A percentile compares a stretch with the other conserved stretches of the same genome.
phyloP scores from a whole-genome alignment of 352 stramenopile species.

The Aphanomyces euteiches region DNA sequence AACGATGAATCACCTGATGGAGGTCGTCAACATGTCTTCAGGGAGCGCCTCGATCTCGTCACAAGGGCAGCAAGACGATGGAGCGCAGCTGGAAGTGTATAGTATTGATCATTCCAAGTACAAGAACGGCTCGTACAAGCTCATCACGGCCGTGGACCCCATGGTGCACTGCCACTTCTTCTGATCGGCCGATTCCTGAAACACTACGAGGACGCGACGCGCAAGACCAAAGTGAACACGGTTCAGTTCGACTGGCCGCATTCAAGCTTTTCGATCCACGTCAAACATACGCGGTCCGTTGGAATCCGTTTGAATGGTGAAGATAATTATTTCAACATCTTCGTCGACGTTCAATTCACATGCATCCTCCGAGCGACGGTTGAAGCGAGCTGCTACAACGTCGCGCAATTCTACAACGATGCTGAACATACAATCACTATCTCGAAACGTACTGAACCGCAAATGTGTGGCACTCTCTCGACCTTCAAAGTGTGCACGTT shows the following conservation, averaged over 20 bases:
- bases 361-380: slow-evolving; percentile 76
- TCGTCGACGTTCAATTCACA: slow-evolving; percentile 65
- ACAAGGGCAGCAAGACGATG: slow-evolving; percentile 32
- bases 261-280: slow-evolving; percentile 60
- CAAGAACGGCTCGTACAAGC: slow-evolving; percentile 60
- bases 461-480: slow-evolving; percentile 78
- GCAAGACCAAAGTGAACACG: slow-evolving; percentile 79
- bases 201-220: slow-evolving; percentile 52
- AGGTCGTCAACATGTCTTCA: too few relatives aligned
- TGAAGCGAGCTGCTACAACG: slow-evolving; percentile 73
- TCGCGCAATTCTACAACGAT: slow-evolving; percentile 33
- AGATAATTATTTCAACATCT: slow-evolving; percentile 88
- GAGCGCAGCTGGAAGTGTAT: slow-evolving; percentile 54
- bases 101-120: slow-evolving; percentile 77
- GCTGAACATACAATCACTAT: slow-evolving; percentile 65
- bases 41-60: too few relatives aligned
- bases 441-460: slow-evolving; percentile 78
- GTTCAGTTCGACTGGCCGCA: slow-evolving; percentile 84
- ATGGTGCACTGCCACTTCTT: slow-evolving; percentile 67
- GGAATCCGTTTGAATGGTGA: slow-evolving; percentile 81
- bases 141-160: slow-evolving; percentile 62
- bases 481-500: slow-evolving; percentile 89
- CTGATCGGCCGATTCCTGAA: slow-evolving; percentile 67
- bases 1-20: too few relatives aligned
- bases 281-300: slow-evolving; percentile 54